Conservation (phyloP, 495 filamentous ascomycete species). For the Achaetomiella virescens region DNA sequence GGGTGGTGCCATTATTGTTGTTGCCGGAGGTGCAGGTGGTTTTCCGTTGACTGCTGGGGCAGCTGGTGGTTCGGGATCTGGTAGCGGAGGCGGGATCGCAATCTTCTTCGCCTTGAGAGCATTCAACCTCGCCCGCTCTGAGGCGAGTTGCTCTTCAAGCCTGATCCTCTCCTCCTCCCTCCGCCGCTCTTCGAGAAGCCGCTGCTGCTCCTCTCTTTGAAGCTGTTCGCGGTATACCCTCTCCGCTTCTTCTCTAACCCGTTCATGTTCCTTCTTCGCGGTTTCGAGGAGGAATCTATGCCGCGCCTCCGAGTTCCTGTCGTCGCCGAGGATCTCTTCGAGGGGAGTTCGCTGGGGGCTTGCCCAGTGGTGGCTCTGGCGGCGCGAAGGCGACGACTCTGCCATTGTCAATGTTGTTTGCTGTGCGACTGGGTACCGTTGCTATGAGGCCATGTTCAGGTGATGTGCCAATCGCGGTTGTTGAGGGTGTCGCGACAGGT, state of each 20-base stretch:
- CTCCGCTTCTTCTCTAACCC: conserved; percentile 55
- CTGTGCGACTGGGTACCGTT: background rate
- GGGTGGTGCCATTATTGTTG: background rate
- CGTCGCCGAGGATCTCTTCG: conserved; percentile 33
- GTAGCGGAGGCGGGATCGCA: conserved; percentile 36
- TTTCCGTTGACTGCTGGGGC: conserved; percentile 12
- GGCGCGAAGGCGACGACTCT: conserved; percentile 32
- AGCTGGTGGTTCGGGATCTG: conserved; percentile 24
- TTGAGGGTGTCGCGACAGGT: background rate
- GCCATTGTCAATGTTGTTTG: conserved; percentile 28
- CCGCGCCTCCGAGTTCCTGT: conserved; percentile 39
- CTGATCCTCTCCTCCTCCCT: conserved; percentile 50
- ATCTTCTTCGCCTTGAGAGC: conserved; percentile 39
- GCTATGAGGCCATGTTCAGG: conserved; percentile 12
- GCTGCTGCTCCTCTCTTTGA: conserved; percentile 40
- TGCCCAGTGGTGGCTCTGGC: conserved; percentile 30
- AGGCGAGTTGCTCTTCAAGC: conserved; percentile 35
- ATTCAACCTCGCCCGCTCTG: conserved; percentile 36
- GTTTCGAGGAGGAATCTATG: conserved; percentile 58
- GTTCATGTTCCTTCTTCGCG: conserved; percentile 56
- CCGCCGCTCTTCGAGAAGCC: conserved; percentile 42
- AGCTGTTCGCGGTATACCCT: conserved; percentile 41
- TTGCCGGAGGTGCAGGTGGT: background rate
- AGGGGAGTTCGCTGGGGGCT: conserved; percentile 31
- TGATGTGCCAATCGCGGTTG: conserved; percentile 1